Evolutionary conservation across 495 filamentous ascomycete species (phyloP).

Genomic region (Letharia lupina): DNA sequence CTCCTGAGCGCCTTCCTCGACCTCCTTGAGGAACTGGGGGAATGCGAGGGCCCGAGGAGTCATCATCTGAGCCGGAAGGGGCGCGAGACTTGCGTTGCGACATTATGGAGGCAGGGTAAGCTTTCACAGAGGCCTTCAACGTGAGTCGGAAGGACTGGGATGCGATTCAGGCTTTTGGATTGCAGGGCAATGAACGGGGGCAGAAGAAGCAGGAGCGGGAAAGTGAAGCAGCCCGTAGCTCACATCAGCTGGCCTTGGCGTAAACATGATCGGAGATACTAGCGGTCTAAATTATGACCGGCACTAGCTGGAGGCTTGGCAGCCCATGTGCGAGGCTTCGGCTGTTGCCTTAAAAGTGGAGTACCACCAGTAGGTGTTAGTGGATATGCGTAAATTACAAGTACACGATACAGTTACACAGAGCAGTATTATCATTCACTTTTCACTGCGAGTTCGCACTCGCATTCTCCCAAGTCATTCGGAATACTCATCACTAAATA

Average conservation of each 20-base stretch:
- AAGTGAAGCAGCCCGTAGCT: too few species aligned
- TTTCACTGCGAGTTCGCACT: too few species aligned
- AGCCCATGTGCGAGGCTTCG: background rate
- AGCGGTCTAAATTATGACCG: background rate
- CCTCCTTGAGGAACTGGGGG: constrained; percentile 8
- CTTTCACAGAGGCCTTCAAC: too few species aligned
- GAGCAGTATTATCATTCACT: too few species aligned
- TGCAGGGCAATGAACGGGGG: background rate
- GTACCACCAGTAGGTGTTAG: too few species aligned
- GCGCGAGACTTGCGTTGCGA: constrained; percentile 15
- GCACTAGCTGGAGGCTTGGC: background rate
- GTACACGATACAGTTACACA: too few species aligned
- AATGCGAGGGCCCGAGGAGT: constrained; percentile 14
- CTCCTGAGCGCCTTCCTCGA: constrained; percentile 14
- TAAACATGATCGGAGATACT: constrained; percentile 1
- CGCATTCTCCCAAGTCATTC: too few species aligned
- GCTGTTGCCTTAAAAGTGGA: too few species aligned
- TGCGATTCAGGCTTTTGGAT: background rate
- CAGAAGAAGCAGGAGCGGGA: too few species aligned
- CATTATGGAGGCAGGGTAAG: background rate
- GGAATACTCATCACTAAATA: too few species aligned
- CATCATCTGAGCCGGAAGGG: constrained; percentile 13
- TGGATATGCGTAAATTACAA: too few species aligned
- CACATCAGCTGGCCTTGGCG: background rate
- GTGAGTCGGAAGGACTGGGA: background rate